Percentiles rank a stretch among this genome's conserved stretches.
These are phyloP conservation scores for Aspergillus aculeatus DNA, from an alignment of 2,329 filamentous ascomycete genomes.

Conservation along the genomic window DNA sequence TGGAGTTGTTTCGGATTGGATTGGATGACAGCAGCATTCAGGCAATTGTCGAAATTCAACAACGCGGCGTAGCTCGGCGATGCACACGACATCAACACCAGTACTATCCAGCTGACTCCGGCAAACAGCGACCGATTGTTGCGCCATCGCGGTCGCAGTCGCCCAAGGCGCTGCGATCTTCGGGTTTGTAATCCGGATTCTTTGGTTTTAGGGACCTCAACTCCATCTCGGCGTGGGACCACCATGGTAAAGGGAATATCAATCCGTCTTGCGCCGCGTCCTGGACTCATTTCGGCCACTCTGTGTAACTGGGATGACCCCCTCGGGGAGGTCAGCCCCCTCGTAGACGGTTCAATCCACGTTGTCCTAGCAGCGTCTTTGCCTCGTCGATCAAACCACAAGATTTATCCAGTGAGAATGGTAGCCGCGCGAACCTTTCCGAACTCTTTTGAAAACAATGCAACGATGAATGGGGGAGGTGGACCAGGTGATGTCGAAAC, in stretches of 20 bases:
- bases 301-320: conserved; percentile 38
- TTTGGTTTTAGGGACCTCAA: conserved; percentile 7
- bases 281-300: conserved; percentile 33
- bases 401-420: conserved; percentile 15
- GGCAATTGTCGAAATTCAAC: conserved; percentile 81
- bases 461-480: background rate
- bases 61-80: conserved; percentile 61
- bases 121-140: conserved; percentile 10
- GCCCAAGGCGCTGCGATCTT: conserved; percentile 25
- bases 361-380: conserved; percentile 28
- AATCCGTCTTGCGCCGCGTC: conserved; percentile 24
- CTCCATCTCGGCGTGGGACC: conserved; percentile 11
- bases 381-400: background rate
- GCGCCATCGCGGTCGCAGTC: conserved; percentile 21
- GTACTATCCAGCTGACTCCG: conserved; percentile 17
- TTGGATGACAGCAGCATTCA: conserved; percentile 59
- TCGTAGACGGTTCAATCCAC: conserved; percentile 37
- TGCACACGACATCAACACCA: conserved; percentile 24
- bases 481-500: background rate
- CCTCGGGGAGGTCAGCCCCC: conserved; percentile 44
- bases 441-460: background rate
- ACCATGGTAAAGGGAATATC: conserved; percentile 13
- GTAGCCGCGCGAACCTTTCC: conserved; percentile 2
- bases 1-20: conserved; percentile 66
- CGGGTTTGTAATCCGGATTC: conserved; percentile 14